Conservation (phyloP, 1,284 basidiomycete species). For the Ceratobasidium sp. region DNA sequence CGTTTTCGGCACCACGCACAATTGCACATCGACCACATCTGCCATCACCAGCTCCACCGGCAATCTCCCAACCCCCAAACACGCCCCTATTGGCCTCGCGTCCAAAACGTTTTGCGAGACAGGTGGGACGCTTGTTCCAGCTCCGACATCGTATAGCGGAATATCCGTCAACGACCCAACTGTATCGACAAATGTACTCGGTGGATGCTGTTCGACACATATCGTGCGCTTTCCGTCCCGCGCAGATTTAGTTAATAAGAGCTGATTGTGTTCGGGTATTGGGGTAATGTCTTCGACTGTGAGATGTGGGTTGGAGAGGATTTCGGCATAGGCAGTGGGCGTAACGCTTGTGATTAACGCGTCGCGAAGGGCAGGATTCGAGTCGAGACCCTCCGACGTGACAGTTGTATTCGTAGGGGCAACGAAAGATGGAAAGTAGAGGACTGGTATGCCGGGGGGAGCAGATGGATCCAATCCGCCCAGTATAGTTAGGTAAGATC, state of each 20-base stretch:
- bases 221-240: conserved; percentile 22
- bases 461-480: conserved; percentile 74
- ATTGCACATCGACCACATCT: conserved; percentile 16
- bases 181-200: conserved; percentile 25
- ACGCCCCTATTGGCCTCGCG: background rate
- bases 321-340: conserved; percentile 30
- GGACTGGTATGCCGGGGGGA: conserved; percentile 71
- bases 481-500: conserved; percentile 78
- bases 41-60: conserved; percentile 36
- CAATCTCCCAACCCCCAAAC: background rate
- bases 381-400: conserved; percentile 25
- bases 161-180: conserved; percentile 17
- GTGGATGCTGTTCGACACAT: conserved; percentile 25
- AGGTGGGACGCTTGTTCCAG: background rate
- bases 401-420: conserved; percentile 55
- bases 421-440: conserved; percentile 78
- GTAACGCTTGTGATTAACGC: conserved; percentile 29
- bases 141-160: background rate
- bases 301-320: conserved; percentile 17
- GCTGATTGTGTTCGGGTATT: conserved; percentile 24
- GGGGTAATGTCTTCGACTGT: conserved; percentile 16
- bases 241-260: conserved; percentile 16
- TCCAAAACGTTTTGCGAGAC: conserved; percentile 22
- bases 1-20: conserved; percentile 17
- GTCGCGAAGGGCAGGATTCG: conserved; percentile 35